These are phyloP conservation scores for Barnettozyma sucrosica DNA, from an alignment of 805 yeast genomes.

Conservation along the genomic window DNA sequence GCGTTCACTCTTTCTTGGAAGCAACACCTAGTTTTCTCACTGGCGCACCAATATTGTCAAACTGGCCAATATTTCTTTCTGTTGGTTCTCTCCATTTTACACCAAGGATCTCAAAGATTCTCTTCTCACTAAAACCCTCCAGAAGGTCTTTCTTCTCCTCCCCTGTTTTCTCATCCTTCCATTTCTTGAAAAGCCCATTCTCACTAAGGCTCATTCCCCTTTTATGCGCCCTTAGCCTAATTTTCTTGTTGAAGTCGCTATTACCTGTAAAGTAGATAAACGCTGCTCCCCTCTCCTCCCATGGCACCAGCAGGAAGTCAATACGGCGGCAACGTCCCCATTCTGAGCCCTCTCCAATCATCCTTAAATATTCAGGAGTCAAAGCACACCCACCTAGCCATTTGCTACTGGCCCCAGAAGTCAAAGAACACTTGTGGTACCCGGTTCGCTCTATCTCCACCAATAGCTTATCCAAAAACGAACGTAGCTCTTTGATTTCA, in stretches of 20 bases:
- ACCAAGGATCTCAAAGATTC: constrained; percentile 40
- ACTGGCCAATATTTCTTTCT: constrained; percentile 24
- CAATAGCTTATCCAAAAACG: constrained; percentile 21
- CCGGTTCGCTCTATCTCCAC: constrained; percentile 23
- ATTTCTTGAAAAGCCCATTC: constrained; percentile 35
- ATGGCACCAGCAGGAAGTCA: constrained; percentile 44
- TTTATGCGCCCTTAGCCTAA: constrained; percentile 38
- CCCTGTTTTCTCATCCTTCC: constrained; percentile 8
- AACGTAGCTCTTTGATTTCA: constrained; percentile 20
- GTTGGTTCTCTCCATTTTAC: constrained; percentile 29
- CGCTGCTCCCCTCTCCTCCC: constrained; percentile 41
- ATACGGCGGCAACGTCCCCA: constrained; percentile 42
- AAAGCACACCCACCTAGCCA: constrained; percentile 34
- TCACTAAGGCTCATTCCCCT: constrained; percentile 35
- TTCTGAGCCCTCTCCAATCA: constrained; percentile 28
- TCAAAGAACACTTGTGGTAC: constrained; percentile 24
- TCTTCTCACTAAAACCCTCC: constrained; percentile 39
- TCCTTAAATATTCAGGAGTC: constrained; percentile 17
- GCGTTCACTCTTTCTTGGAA: too few species aligned
- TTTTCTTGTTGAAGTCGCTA: constrained; percentile 42
- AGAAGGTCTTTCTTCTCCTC: constrained; percentile 23
- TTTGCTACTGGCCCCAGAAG: constrained; percentile 17
- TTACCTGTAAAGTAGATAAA: constrained; percentile 51
- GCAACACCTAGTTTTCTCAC: background rate
- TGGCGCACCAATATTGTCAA: background rate